These are phyloP conservation scores for Heliosperma pusillum DNA, from an alignment of 148 eudicot species.

Conservation along the genomic window DNA sequence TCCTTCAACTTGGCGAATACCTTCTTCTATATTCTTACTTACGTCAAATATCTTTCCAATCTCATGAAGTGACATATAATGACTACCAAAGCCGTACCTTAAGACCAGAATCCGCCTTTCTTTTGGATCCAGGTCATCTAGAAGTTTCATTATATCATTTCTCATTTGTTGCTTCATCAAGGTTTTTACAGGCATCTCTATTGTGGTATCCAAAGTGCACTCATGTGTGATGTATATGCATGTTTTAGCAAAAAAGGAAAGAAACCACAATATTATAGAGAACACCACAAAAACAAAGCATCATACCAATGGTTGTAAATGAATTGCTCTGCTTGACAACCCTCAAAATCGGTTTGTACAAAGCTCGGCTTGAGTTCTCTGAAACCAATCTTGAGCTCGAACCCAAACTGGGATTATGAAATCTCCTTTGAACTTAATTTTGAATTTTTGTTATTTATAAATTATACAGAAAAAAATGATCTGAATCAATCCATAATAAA, in stretches of 20 bases:
- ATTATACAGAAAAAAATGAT: no score
- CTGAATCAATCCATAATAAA: no score
- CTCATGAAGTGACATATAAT: slow-evolving; percentile 69
- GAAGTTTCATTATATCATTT: slow-evolving; percentile 43
- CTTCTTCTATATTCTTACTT: slow-evolving; percentile 62
- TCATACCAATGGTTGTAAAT: neutral
- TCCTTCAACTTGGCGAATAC: slow-evolving; percentile 60
- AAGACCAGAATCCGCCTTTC: slow-evolving; percentile 58
- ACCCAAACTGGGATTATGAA: neutral
- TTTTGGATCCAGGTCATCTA: slow-evolving; percentile 45
- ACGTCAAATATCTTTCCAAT: slow-evolving; percentile 60
- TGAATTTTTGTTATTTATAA: no score
- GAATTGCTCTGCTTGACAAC: neutral
- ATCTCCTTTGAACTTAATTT: no score
- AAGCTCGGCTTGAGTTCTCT: neutral
- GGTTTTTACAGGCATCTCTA: slow-evolving; percentile 51
- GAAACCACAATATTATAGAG: neutral
- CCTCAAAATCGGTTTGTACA: neutral
- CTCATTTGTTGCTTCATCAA: slow-evolving; percentile 54
- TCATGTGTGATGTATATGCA: slow-evolving; percentile 40
- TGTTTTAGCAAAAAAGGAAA: neutral
- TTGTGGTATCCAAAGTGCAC: slow-evolving; percentile 51
- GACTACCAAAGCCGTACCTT: slow-evolving; percentile 61
- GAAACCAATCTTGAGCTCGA: neutral
- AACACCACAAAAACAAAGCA: neutral